A percentile compares a stretch with the other conserved stretches of the same genome.
phyloP scores from a whole-genome alignment of 805 yeast species.

The Blastobotrys attinorum region DNA sequence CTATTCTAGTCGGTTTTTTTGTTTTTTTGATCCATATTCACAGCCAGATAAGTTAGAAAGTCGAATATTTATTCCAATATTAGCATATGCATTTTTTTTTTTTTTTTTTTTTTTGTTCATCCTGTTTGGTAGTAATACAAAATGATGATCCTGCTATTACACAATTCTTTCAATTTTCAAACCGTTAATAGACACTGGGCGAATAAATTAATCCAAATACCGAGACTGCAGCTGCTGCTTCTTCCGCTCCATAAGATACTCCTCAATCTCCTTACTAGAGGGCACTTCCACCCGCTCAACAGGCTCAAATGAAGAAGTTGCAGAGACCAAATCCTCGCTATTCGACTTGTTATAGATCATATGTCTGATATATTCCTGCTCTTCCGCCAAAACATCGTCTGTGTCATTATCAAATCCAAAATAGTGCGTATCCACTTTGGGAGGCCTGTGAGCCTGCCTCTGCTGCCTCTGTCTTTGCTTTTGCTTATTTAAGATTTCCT shows the following conservation, averaged over 20 bases:
- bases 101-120: no score
- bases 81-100: no score
- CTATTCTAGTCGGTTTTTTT: no score
- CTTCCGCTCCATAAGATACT: slow-evolving; percentile 18
- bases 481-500: slow-evolving; percentile 36
- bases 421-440: slow-evolving; percentile 20
- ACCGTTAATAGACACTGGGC: no score
- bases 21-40: no score
- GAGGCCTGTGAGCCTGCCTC: slow-evolving; percentile 7
- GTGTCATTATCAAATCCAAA: slow-evolving; percentile 26
- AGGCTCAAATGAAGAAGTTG: slow-evolving; percentile 9
- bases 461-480: slow-evolving; percentile 18
- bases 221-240: slow-evolving; percentile 13
- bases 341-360: slow-evolving; percentile 1
- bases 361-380: slow-evolving; percentile 11
- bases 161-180: no score
- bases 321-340: no score
- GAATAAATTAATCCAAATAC: slow-evolving; percentile 8
- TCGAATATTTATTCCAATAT: neutral
- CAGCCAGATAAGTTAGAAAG: no score
- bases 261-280: slow-evolving; percentile 20
- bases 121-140: no score
- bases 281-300: slow-evolving; percentile 15
- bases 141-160: no score
- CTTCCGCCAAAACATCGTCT: slow-evolving; percentile 16